Conservation (phyloP, 306 rosid species). For the Cyclanthera cordifolia region DNA sequence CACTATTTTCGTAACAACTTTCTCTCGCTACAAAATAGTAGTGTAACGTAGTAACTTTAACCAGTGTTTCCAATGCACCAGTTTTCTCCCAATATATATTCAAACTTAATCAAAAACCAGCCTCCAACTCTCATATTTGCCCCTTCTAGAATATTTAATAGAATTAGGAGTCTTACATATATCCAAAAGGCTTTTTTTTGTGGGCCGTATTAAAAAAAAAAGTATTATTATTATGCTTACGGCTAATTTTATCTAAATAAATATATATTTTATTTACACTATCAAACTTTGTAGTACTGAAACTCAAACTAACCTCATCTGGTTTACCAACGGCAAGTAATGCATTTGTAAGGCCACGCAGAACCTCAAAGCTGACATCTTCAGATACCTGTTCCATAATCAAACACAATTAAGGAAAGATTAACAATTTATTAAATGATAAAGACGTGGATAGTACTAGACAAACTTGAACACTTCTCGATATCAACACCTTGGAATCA, state of each 20-base stretch:
- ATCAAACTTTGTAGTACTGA: background rate
- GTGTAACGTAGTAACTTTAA: too few species aligned
- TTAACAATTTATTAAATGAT: background rate
- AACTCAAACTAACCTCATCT: slow-evolving; percentile 56
- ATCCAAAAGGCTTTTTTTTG: too few species aligned
- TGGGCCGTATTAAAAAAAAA: too few species aligned
- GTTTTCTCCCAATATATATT: too few species aligned
- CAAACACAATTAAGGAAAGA: slow-evolving; percentile 11
- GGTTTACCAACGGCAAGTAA: slow-evolving; percentile 84
- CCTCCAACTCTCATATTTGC: too few species aligned
- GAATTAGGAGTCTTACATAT: too few species aligned
- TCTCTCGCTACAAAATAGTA: too few species aligned
- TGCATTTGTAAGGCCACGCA: slow-evolving; percentile 71
- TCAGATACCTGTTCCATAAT: slow-evolving; percentile 47
- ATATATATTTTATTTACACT: background rate
- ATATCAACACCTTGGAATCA: background rate
- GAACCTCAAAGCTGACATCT: slow-evolving; percentile 62
- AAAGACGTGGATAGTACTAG: background rate
- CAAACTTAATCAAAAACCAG: too few species aligned
- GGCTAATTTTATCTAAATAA: background rate
- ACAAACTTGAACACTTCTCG: background rate
- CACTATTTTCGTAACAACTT: too few species aligned
- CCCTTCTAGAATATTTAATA: too few species aligned
- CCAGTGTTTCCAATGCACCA: too few species aligned
- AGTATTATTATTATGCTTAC: too few species aligned